phyloP scores from a whole-genome alignment of 345 rosid genomes.

The Linum usitatissimum region DNA sequence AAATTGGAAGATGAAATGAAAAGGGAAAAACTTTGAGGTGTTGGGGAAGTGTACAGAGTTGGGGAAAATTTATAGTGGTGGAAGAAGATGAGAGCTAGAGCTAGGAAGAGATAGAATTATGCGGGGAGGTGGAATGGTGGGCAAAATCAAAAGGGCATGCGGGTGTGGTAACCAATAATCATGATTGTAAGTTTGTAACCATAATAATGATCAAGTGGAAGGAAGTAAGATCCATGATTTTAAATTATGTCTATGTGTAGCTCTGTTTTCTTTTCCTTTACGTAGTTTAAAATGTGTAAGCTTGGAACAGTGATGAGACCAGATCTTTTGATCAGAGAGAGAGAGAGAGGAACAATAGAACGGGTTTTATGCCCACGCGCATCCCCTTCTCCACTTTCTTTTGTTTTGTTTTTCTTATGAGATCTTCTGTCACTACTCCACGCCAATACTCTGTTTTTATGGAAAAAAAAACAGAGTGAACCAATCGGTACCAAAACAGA shows the following conservation, averaged over 20 bases:
- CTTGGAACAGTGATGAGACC: background rate
- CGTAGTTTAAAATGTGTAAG: background rate
- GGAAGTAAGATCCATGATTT: slow-evolving; percentile 11
- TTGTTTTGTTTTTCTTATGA: background rate
- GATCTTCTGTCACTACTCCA: background rate
- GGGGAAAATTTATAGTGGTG: slow-evolving; percentile 18
- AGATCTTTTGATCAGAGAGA: slow-evolving; percentile 25
- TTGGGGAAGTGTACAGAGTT: slow-evolving; percentile 20
- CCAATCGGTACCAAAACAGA: no score
- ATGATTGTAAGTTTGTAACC: slow-evolving; percentile 55
- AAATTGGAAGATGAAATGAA: background rate
- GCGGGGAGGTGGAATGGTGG: slow-evolving; percentile 23
- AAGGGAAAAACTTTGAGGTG: background rate
- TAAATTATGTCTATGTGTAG: slow-evolving; percentile 8
- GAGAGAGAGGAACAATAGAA: slow-evolving; percentile 23
- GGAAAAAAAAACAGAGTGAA: no score
- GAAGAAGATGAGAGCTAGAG: slow-evolving; percentile 15
- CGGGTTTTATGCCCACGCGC: slow-evolving; percentile 50
- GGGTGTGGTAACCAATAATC: slow-evolving; percentile 95
- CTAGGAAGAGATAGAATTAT: slow-evolving; percentile 7
- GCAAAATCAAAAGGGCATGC: slow-evolving; percentile 59
- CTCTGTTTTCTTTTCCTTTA: slow-evolving; percentile 1
- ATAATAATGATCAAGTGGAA: slow-evolving; percentile 50
- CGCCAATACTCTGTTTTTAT: background rate
- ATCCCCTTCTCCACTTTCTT: slow-evolving; percentile 16